Evolutionary conservation across 805 yeast genomes (phyloP).

Genomic region (Cyberlindnera galapagoensis): DNA sequence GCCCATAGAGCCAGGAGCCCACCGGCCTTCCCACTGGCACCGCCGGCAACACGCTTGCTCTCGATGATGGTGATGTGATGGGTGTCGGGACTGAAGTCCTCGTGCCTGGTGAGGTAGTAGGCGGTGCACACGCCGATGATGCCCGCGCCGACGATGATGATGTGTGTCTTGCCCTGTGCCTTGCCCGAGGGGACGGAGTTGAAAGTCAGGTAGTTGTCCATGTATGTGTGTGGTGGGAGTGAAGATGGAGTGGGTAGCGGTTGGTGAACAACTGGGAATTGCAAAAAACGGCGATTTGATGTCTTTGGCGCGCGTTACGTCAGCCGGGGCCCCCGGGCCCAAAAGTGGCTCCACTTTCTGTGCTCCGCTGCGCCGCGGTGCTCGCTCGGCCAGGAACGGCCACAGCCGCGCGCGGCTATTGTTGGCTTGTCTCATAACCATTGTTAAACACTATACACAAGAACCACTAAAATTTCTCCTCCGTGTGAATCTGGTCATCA

Average conservation of each 20-base stretch:
- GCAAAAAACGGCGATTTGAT: no score
- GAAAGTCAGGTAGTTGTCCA: conserved; percentile 13
- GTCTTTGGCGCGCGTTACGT: no score
- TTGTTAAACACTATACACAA: no score
- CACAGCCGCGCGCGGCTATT: no score
- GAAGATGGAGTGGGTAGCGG: no score
- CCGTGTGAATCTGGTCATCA: conserved; percentile 34
- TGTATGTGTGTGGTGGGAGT: no score
- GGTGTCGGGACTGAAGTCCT: conserved; percentile 62
- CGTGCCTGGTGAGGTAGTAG: conserved; percentile 78
- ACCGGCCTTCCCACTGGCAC: conserved; percentile 97
- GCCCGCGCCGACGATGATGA: conserved; percentile 89
- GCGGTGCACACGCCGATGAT: conserved; percentile 95
- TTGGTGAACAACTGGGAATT: no score
- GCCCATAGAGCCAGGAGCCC: conserved; percentile 95
- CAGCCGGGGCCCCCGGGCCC: no score
- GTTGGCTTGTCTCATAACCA: no score
- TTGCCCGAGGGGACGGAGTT: conserved; percentile 22
- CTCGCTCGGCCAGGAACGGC: no score
- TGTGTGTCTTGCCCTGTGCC: conserved; percentile 59
- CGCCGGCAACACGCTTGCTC: conserved; percentile 90
- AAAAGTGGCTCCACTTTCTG: no score
- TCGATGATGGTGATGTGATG: conserved; percentile 84
- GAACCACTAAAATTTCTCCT: conserved; percentile 32
- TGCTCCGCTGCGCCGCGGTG: no score